Evolutionary conservation across 1,284 basidiomycete species (phyloP).

Genomic region (Erythrobasidium hasegawianum): DNA sequence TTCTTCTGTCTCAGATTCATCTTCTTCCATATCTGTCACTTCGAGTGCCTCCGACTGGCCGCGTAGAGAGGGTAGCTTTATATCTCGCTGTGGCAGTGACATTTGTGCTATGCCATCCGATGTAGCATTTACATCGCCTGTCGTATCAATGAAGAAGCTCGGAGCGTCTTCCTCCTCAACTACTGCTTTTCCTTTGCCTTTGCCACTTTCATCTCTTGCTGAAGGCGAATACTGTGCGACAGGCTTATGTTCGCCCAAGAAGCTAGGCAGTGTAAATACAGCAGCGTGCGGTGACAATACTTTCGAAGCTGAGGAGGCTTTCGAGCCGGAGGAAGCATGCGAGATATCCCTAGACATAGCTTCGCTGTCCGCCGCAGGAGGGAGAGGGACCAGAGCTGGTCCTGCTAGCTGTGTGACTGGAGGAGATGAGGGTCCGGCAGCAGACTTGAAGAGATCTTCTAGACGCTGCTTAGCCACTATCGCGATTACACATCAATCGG

Average conservation of each 20-base stretch:
- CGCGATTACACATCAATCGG: neutral
- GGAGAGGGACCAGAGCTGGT: neutral
- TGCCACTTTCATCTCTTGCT: neutral
- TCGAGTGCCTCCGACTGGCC: no score
- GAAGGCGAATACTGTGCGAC: neutral
- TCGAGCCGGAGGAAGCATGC: neutral
- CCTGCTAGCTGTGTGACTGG: neutral
- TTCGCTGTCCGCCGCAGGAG: neutral
- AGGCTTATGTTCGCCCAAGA: neutral
- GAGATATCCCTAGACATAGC: neutral
- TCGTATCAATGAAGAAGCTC: constrained; percentile 1
- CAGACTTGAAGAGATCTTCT: neutral
- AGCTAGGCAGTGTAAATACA: neutral
- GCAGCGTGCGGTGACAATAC: neutral
- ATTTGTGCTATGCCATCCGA: no score
- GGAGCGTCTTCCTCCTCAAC: neutral
- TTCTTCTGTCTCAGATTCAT: constrained; percentile 24
- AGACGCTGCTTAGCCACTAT: neutral
- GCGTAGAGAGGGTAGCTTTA: no score
- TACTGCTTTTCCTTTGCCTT: neutral
- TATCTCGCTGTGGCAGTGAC: no score
- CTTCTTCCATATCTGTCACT: neutral
- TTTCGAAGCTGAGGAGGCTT: neutral
- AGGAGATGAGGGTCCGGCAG: neutral
- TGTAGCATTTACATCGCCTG: constrained; percentile 2